Conservation (phyloP, 208 protist genomes). For the Trichomonas gallinae region DNA sequence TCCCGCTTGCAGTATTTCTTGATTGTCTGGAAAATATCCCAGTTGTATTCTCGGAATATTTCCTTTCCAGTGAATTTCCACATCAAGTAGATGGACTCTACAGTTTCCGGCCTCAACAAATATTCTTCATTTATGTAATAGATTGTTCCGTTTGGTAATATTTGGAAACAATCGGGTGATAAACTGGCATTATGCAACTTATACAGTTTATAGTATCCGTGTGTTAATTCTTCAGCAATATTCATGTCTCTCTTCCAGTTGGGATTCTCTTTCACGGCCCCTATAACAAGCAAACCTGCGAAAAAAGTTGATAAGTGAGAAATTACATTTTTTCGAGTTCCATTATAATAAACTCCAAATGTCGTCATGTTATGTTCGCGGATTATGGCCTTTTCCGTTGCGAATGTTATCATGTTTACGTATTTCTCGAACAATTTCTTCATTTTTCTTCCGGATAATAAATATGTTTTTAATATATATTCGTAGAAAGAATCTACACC, state of each 20-base stretch:
- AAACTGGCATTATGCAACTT: not conserved
- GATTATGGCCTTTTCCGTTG: not conserved
- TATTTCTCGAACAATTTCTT: not conserved
- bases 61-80: constrained; percentile 40
- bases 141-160: not conserved
- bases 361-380: not conserved
- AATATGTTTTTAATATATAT: not conserved
- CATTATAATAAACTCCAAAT: not conserved
- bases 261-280: not conserved
- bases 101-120: constrained; percentile 37
- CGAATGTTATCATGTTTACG: too few species aligned
- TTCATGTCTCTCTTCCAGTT: not conserved
- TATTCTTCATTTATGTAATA: not conserved
- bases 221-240: not conserved
- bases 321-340: not conserved
- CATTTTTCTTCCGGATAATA: not conserved
- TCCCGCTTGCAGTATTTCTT: constrained; percentile 38
- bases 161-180: not conserved
- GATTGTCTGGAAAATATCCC: constrained; percentile 55
- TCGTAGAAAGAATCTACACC: not conserved
- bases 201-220: not conserved
- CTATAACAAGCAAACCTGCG: not conserved
- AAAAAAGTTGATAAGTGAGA: not conserved
- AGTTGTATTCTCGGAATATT: constrained; percentile 57
- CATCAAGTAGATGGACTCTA: constrained; percentile 35